A percentile compares a stretch with the other conserved stretches of the same genome.
Conservation (phyloP, 371 early-diverging fungal species). For the Choanephora cucurbitarum region DNA sequence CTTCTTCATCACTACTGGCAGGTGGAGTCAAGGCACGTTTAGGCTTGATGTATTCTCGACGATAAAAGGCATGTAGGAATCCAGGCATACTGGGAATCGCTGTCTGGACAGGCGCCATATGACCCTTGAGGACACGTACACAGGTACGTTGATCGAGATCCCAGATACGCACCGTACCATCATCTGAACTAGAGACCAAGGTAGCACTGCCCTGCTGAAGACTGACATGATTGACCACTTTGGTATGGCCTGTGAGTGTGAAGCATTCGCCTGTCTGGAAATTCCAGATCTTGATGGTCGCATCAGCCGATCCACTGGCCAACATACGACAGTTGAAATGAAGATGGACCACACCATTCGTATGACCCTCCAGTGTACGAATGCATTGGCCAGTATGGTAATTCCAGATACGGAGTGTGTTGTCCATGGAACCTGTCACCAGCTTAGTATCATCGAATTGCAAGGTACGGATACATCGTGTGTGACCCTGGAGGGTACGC, state of each 20-base stretch:
- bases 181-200: slow-evolving; percentile 75
- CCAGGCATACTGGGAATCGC: slow-evolving; percentile 52
- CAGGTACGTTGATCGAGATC: slow-evolving; percentile 72
- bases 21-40: slow-evolving; percentile 1
- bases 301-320: slow-evolving; percentile 88
- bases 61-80: slow-evolving; percentile 36
- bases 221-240: slow-evolving; percentile 79
- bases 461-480: slow-evolving; percentile 80
- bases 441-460: slow-evolving; percentile 85
- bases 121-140: slow-evolving; percentile 69
- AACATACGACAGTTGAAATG: slow-evolving; percentile 84
- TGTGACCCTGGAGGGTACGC: slow-evolving; percentile 82
- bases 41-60: not conserved
- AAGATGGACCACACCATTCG: slow-evolving; percentile 84
- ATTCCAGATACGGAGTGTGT: slow-evolving; percentile 96
- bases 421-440: slow-evolving; percentile 90
- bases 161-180: slow-evolving; percentile 78
- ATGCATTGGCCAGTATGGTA: slow-evolving; percentile 88
- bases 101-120: slow-evolving; percentile 77
- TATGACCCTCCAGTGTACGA: slow-evolving; percentile 80
- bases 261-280: slow-evolving; percentile 79
- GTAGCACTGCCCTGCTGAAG: slow-evolving; percentile 56
- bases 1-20: slow-evolving; percentile 18
- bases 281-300: slow-evolving; percentile 91
- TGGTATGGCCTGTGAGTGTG: slow-evolving; percentile 76